phyloP scores from a whole-genome alignment of 1,284 basidiomycete genomes.

The Cryptococcus sp. region DNA sequence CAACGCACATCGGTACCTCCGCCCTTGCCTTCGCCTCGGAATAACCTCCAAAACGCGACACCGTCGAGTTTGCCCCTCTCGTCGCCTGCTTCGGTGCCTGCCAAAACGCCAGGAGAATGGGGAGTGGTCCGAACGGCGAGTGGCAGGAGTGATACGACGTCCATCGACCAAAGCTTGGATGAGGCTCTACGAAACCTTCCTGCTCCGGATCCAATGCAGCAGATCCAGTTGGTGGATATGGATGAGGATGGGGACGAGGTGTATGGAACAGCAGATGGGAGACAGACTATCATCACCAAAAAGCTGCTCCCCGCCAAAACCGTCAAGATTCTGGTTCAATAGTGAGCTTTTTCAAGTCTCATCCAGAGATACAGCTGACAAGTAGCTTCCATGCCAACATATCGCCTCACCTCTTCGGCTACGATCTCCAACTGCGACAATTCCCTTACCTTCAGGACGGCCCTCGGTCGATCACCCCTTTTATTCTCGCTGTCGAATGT shows the following conservation, averaged over 20 bases:
- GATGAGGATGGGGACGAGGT: slow-evolving; percentile 5
- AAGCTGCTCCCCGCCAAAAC: slow-evolving; percentile 22
- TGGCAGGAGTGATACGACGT: too few species aligned
- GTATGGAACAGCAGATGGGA: slow-evolving; percentile 31
- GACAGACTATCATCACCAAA: slow-evolving; percentile 36
- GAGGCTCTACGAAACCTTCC: neutral
- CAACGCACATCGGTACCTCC: too few species aligned
- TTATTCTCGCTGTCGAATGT: slow-evolving; percentile 39
- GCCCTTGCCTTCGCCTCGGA: neutral
- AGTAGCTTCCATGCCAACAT: slow-evolving; percentile 34
- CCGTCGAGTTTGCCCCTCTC: slow-evolving; percentile 3
- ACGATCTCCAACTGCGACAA: slow-evolving; percentile 29
- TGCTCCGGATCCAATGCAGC: neutral
- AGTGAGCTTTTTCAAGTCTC: slow-evolving; percentile 21
- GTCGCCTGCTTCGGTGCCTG: neutral
- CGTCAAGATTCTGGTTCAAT: slow-evolving; percentile 29
- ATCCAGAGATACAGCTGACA: neutral
- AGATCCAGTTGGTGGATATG: slow-evolving; percentile 1
- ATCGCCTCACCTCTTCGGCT: slow-evolving; percentile 36
- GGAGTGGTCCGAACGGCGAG: neutral
- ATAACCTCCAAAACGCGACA: slow-evolving; percentile 3
- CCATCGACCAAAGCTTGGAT: neutral
- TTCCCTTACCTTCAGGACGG: slow-evolving; percentile 41
- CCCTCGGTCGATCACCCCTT: slow-evolving; percentile 35
- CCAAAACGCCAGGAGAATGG: slow-evolving; percentile 5